Evolutionary conservation across 2,329 filamentous ascomycete species (phyloP), one percentile per base, ranked within the genome.

Genomic region (Macroventuria anomochaeta): DNA sequence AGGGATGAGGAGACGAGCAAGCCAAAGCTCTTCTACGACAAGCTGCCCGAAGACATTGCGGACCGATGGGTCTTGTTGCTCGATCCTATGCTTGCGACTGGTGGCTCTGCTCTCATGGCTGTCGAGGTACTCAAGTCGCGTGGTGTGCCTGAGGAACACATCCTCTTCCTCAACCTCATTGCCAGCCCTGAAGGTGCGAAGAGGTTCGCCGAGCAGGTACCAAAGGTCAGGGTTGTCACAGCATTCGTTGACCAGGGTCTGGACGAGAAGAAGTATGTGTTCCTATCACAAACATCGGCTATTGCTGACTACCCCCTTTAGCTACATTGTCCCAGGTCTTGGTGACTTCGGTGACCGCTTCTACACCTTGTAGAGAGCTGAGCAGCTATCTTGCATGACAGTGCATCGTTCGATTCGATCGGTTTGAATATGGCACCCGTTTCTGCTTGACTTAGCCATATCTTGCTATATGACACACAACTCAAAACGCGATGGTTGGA

Each of bases 51-150:
- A 71, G 95, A 99, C 73, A 97, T 99, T 74, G 85, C 89, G 20
- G 85, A 93, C 48, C 83, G 95, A 74, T 99, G 95, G 93, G 93
- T 97, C 29, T 80, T 99, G 55, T 81, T 99, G 37, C 79, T 99
- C 38, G 95, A 99, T 73, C 95, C 95, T n/a, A 99, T 99, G 95
- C 93, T 99, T 77, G 95, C 95, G 53, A 99, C 95, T 64, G 93
- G 93, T 64, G 95, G 95, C 39, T 97, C 93, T 53, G 95, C 95
- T 46, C 95, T 92, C 52, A 96, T 99, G 90, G 95, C 95, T 25
- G 93, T 97, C 15, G 91, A 97, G 61, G 91, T 97, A 3, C 82
- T 99, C 63, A 96, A 90, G 73, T 87, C 87, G 32, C 88, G 90
- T 61, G 95, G 95, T 26, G 95, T 99, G 5, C 92, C 93, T 0